Conservation (phyloP, 2,329 filamentous ascomycete species). For the Hymenoscyphus fructigenus region DNA sequence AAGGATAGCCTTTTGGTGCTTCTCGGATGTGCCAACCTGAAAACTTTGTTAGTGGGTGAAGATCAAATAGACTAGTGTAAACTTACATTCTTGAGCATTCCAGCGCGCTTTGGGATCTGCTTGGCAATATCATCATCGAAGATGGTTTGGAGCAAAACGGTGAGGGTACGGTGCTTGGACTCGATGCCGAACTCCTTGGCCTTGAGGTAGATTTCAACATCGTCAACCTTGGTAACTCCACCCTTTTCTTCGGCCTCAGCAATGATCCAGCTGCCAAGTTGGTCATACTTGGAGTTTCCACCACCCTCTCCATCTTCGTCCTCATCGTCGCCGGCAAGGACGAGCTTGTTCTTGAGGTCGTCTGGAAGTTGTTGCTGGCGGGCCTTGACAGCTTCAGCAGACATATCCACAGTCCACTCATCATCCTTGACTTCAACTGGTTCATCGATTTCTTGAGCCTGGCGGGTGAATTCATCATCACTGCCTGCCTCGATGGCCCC, state of each 20-base stretch:
- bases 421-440: conserved; percentile 73
- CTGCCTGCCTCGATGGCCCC: conserved; percentile 68
- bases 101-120: conserved; percentile 80
- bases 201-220: conserved; percentile 92
- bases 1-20: conserved; percentile 92
- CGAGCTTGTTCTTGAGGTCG: conserved; percentile 90
- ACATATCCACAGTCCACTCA: conserved; percentile 96
- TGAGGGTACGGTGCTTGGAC: conserved; percentile 86
- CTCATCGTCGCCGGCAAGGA: conserved; percentile 74
- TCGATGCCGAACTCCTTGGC: conserved; percentile 95
- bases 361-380: conserved; percentile 90
- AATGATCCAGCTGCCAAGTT: conserved; percentile 90
- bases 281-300: conserved; percentile 78
- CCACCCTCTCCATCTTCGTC: conserved; percentile 78
- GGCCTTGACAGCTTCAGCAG: conserved; percentile 89
- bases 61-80: not conserved
- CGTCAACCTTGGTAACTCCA: conserved; percentile 75
- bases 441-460: conserved; percentile 70
- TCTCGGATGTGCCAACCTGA: conserved; percentile 83
- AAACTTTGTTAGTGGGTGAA: conserved; percentile 22
- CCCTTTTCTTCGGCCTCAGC: conserved; percentile 69
- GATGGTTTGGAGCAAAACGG: conserved; percentile 88
- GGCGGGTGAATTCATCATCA: conserved; percentile 87
- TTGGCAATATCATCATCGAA: conserved; percentile 88
- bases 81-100: conserved; percentile 82